A percentile compares a stretch with the other conserved stretches of the same genome.
Conservation (phyloP, 768 basidiomycete genomes). For the Amanita pseudoporphyria region DNA sequence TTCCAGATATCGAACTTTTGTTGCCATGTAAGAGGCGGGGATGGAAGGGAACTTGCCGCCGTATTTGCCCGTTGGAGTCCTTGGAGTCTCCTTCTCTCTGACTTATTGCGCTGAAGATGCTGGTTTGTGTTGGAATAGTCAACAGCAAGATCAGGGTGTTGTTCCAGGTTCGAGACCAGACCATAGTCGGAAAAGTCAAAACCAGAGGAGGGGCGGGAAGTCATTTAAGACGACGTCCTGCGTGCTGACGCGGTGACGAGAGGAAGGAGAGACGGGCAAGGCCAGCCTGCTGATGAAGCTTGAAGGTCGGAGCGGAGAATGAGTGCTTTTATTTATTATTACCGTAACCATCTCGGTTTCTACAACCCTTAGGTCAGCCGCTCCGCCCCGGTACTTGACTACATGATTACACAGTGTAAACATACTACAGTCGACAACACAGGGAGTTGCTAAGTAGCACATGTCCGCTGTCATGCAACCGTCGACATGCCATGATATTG, state of each 20-base stretch:
- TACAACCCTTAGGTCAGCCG: too few species aligned
- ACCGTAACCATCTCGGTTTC: too few species aligned
- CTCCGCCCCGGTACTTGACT: too few species aligned
- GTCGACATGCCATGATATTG: too few species aligned
- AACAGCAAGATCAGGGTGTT: conserved; percentile 39
- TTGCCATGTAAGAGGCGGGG: conserved; percentile 26
- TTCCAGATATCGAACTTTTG: conserved; percentile 70
- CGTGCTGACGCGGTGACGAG: conserved; percentile 27
- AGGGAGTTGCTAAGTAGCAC: too few species aligned
- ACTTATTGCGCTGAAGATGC: conserved; percentile 75
- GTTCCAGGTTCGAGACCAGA: conserved; percentile 30
- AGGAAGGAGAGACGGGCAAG: conserved; percentile 16
- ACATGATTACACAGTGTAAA: too few species aligned
- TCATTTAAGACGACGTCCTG: conserved; percentile 29
- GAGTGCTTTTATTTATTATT: too few species aligned
- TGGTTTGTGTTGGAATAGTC: conserved; percentile 18
- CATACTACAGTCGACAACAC: too few species aligned
- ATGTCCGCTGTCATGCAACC: too few species aligned
- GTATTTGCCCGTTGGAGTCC: conserved; percentile 65
- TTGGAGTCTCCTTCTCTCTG: conserved; percentile 76
- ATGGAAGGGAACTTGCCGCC: conserved; percentile 15
- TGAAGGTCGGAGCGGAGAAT: background rate
- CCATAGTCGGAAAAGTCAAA: conserved; percentile 60
- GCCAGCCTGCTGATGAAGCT: conserved; percentile 14
- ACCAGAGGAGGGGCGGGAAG: conserved; percentile 39